Evolutionary conservation across 2,329 filamentous ascomycete species (phyloP).

Genomic region (Cyanodermella asteris): DNA sequence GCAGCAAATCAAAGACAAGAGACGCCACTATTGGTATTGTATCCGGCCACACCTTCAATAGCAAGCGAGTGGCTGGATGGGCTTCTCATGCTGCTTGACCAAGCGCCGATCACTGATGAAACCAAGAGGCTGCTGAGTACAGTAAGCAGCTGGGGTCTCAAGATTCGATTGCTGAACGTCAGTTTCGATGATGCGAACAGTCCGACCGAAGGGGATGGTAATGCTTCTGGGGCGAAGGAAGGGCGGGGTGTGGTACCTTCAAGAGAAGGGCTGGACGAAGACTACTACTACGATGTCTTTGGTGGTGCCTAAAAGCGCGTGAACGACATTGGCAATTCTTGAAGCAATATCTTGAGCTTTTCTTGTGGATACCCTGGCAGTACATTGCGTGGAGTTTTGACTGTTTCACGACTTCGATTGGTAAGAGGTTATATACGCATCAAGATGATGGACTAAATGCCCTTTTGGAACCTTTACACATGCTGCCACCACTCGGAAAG

Average conservation of each 20-base stretch:
- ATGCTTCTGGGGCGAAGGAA: too few relatives aligned
- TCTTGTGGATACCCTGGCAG: too few relatives aligned
- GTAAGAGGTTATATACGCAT: too few relatives aligned
- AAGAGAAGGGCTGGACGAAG: constrained; percentile 67
- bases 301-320: constrained; percentile 15
- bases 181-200: constrained; percentile 65
- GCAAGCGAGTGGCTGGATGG: constrained; percentile 96
- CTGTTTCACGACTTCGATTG: too few relatives aligned
- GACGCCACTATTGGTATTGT: constrained; percentile 56
- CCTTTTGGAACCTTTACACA: too few relatives aligned
- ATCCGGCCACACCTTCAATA: constrained; percentile 56
- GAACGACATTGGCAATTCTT: too few relatives aligned
- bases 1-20: constrained; percentile 28
- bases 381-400: too few relatives aligned
- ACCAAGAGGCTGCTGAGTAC: constrained; percentile 75
- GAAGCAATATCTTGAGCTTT: too few relatives aligned
- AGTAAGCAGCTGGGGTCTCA: constrained; percentile 75
- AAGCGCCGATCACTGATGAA: constrained; percentile 90
- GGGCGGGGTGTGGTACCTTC: too few relatives aligned
- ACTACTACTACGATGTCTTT: constrained; percentile 76
- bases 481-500: too few relatives aligned
- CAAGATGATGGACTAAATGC: too few relatives aligned
- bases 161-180: constrained; percentile 81
- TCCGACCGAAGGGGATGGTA: too few relatives aligned
- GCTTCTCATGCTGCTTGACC: constrained; percentile 79